Evolutionary conservation across 345 rosid genomes (phyloP).

Genomic region (Geranium rotundifolium): DNA sequence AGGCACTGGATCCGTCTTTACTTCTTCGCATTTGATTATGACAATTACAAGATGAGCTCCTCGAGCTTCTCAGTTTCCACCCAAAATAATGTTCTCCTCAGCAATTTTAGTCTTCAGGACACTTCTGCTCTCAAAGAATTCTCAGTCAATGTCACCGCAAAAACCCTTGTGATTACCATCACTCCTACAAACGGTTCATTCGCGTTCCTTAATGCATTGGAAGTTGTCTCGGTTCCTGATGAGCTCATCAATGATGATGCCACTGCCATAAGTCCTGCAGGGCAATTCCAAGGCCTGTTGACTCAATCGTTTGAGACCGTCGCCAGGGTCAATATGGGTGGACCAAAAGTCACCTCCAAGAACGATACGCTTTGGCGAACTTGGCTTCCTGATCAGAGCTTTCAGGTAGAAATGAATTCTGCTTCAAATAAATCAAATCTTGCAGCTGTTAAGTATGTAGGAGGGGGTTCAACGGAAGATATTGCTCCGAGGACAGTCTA

Average conservation of each 20-base stretch:
- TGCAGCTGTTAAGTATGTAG: constrained; percentile 35
- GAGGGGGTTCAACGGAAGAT: constrained; percentile 37
- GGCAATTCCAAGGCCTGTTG: constrained; percentile 33
- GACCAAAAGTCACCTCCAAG: constrained; percentile 32
- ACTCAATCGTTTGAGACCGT: constrained; percentile 69
- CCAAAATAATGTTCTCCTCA: constrained; percentile 40
- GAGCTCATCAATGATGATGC: constrained; percentile 36
- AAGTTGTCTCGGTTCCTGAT: constrained; percentile 73
- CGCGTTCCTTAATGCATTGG: constrained; percentile 65
- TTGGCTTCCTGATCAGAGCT: constrained; percentile 61
- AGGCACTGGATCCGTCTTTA: constrained; percentile 88
- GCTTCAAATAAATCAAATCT: constrained; percentile 30
- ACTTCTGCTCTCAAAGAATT: constrained; percentile 46
- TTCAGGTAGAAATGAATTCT: constrained; percentile 24
- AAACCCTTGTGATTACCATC: constrained; percentile 44
- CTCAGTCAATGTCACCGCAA: constrained; percentile 39
- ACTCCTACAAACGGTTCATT: constrained; percentile 44
- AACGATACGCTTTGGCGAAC: constrained; percentile 69
- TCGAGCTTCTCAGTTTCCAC: constrained; percentile 56
- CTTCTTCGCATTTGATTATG: constrained; percentile 50
- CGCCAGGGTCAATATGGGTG: constrained; percentile 87
- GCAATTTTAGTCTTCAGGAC: constrained; percentile 26
- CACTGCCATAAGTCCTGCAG: constrained; percentile 6
- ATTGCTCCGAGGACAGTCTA: constrained; percentile 62
- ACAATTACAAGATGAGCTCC: constrained; percentile 38